These are phyloP conservation scores for Coprinopsis strossmayeri DNA, from an alignment of 768 basidiomycete genomes.

Conservation along the genomic window DNA sequence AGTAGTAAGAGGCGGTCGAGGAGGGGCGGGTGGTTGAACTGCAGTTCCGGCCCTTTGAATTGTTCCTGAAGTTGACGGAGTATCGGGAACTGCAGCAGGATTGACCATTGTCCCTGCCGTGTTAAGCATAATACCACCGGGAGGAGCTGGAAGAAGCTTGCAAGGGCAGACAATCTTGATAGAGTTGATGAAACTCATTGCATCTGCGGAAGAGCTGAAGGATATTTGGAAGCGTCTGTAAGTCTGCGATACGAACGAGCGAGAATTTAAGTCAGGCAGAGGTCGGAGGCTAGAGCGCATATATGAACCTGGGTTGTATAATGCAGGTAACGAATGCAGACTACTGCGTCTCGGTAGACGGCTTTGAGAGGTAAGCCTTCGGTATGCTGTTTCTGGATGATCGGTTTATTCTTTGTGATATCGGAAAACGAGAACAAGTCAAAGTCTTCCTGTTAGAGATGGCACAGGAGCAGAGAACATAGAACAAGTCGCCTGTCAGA, in stretches of 20 bases:
- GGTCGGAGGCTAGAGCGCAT: neutral
- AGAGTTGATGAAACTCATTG: conserved; percentile 51
- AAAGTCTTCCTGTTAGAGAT: conserved; percentile 57
- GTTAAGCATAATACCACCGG: neutral
- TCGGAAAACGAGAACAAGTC: conserved; percentile 67
- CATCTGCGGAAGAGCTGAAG: conserved; percentile 44
- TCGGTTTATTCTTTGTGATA: conserved; percentile 20
- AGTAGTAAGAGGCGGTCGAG: neutral
- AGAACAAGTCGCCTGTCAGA: conserved; percentile 1
- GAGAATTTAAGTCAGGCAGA: neutral
- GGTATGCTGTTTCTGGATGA: conserved; percentile 25
- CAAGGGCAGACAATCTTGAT: conserved; percentile 72
- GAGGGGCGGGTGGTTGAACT: no score
- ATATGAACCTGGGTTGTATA: conserved; percentile 25
- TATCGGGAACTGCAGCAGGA: neutral
- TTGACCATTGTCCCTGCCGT: conserved; percentile 3
- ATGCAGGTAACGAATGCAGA: conserved; percentile 71
- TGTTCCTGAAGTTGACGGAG: neutral
- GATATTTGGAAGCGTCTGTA: conserved; percentile 76
- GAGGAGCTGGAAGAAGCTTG: conserved; percentile 37
- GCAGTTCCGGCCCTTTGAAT: neutral
- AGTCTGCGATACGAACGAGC: conserved; percentile 36
- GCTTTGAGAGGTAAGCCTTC: conserved; percentile 74
- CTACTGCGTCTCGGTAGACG: conserved; percentile 65
- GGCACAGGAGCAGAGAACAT: conserved; percentile 4